Base-by-base conservation (phyloP, 106 monocot species). In the Ottelia alismoides region DNA sequence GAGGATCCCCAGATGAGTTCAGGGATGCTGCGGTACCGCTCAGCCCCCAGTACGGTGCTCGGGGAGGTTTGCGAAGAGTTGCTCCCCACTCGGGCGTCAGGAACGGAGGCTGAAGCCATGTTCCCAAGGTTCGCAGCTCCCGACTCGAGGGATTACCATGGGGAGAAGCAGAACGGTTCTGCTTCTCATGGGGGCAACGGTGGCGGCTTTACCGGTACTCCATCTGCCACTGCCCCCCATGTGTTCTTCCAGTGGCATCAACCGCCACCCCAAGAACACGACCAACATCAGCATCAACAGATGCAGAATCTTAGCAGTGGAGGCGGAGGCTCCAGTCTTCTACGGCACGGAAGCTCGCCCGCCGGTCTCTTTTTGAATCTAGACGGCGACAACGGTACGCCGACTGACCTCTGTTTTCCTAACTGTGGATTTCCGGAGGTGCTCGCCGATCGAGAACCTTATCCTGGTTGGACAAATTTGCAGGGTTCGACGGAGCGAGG, bases 21-120 rank as follows among this genome's bases (percentile, higher is more conserved):
- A 28, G 76, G 92, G 11, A 30, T 92, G 35, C 78, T 85, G 25
- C 73, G 92, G 25, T 92, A 76, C 58, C 78, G 92, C 24, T 92
- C 85, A 25, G 92, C 92, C 12, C 92, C 92, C 61, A 92, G 85
- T 56, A 60, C 82, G 1, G 56, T 85, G 43, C 58, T 85, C 22
- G 92, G 76, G 2, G 92, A 92, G 27, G 60, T 71, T 18, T 70
- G 72, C 61, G 92, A 82, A 16, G 80, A 84, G 25, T 84, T 76
- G 63, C 63, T 80, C 28, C 72, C 80, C 10, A 64, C 27, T 2
- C 51, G 80, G 16, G 57, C 80, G 2, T 59, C 84, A n/a, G 75
- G 7, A 3, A 5, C 31, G 11, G 60, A 48, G 23, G 43, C n/a
- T n/a, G n/a, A n/a, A n/a, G n/a, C n/a, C n/a, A n/a, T 48, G 28